Evolutionary conservation across 306 rosid genomes (phyloP).

Genomic region (Dalbergia cultrata): DNA sequence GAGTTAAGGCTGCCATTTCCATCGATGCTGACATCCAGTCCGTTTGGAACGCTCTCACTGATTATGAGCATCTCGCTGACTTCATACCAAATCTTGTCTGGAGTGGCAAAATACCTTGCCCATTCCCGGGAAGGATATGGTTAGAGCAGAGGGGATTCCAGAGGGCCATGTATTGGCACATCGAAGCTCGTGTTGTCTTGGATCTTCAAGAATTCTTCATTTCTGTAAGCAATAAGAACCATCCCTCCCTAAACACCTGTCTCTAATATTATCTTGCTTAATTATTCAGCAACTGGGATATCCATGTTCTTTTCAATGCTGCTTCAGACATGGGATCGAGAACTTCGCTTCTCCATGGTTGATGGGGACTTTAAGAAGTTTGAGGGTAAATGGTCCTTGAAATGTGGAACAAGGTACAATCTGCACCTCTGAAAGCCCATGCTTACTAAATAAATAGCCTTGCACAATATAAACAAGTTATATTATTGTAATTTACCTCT

Average conservation of each 20-base stretch:
- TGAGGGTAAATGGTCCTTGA: slow-evolving; percentile 95
- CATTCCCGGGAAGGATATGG: slow-evolving; percentile 90
- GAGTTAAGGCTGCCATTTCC: slow-evolving; percentile 65
- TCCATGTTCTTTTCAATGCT: slow-evolving; percentile 32
- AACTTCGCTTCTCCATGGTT: slow-evolving; percentile 95
- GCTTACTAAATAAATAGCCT: slow-evolving; percentile 4
- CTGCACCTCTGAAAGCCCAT: slow-evolving; percentile 37
- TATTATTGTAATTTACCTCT: slow-evolving; percentile 34
- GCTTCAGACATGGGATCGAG: slow-evolving; percentile 79
- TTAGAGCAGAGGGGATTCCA: slow-evolving; percentile 94
- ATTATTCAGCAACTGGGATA: not conserved
- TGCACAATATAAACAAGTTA: slow-evolving; percentile 25
- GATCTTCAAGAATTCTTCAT: slow-evolving; percentile 80
- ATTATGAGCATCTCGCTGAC: slow-evolving; percentile 90
- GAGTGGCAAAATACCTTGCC: slow-evolving; percentile 90
- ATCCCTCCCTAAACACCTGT: slow-evolving; percentile 2
- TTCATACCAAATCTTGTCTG: slow-evolving; percentile 92
- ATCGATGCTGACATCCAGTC: slow-evolving; percentile 76
- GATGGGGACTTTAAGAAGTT: slow-evolving; percentile 97
- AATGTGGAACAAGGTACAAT: slow-evolving; percentile 78
- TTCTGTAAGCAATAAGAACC: slow-evolving; percentile 58
- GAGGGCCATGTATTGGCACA: slow-evolving; percentile 96
- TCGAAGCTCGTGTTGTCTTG: slow-evolving; percentile 97
- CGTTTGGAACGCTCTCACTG: slow-evolving; percentile 89
- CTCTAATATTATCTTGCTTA: not conserved